Evolutionary conservation across 1,284 basidiomycete species (phyloP), one percentile per base, ranked within the genome.

Genomic region (Earliella scabrosa): DNA sequence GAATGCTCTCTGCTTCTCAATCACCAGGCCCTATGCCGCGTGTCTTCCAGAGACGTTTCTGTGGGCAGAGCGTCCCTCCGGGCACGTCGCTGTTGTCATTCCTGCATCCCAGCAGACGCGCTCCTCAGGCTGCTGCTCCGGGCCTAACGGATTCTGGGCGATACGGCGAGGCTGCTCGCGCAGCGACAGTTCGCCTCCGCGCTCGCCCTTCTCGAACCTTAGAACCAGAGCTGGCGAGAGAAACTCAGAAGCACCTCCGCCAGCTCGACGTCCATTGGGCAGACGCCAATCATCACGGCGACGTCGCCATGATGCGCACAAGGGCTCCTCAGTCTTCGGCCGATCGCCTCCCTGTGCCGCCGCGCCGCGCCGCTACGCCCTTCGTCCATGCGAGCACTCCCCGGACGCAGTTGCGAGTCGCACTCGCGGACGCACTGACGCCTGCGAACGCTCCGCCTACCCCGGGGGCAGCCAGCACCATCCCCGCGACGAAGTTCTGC

Each of bases 71-170:
- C 14, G 18, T n/a, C 56, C 23, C 36, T 47, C 5, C 10, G 36
- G 20, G 18, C 43, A 43, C 26, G 41, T 36, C 52, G 24, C 41
- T 38, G 52, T 29, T 60, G 55, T 57, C 59, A 54, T 44, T 56
- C 45, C 44, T 29, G 38, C 49, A 43, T 44, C 35, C 41, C 47
- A 31, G 44, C 36, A 50, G 40, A 43, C 39, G 51, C n/a, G n/a
- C n/a, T n/a, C n/a, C n/a, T n/a, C n/a, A n/a, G n/a, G n/a, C 38
- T 51, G 44, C 52, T 34, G 24, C 21, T 45, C 46, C 58, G 54
- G 56, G 45, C 36, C 58, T 53, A 56, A 56, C 58, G 58, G 58
- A 24, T 48, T 51, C 58, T 51, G 43, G 50, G 45, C 40, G 47
- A 36, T 35, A 40, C 39, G 46, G 29, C 49, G 45, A 54, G 23